phyloP scores from a whole-genome alignment of 495 filamentous ascomycete species.

The Annulohypoxylon maeteangense region DNA sequence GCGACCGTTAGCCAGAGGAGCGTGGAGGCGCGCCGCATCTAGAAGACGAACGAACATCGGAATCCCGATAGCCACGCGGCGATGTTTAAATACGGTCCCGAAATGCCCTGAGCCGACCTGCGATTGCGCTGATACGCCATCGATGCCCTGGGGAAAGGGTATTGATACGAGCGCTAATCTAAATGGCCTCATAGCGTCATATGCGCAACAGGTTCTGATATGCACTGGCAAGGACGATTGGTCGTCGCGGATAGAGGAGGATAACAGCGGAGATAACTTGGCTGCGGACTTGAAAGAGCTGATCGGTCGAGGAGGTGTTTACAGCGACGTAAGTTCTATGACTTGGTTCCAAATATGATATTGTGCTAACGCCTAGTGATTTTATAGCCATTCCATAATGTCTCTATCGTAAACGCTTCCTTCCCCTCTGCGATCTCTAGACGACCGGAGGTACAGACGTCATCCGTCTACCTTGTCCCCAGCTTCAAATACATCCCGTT shows the following conservation, averaged over 20 bases:
- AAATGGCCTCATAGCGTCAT: slow-evolving; percentile 79
- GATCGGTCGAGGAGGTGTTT: slow-evolving; percentile 71
- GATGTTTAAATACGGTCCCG: slow-evolving; percentile 62
- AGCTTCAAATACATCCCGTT: slow-evolving; percentile 79
- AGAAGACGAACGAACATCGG: background rate
- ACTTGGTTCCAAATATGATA: slow-evolving; percentile 8
- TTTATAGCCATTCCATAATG: slow-evolving; percentile 78
- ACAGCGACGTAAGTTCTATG: slow-evolving; percentile 71
- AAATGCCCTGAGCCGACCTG: slow-evolving; percentile 78
- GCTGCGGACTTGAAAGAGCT: slow-evolving; percentile 76
- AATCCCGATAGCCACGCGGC: slow-evolving; percentile 15
- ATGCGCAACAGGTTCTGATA: slow-evolving; percentile 83
- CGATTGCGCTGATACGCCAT: slow-evolving; percentile 71
- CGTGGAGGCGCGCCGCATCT: slow-evolving; percentile 28
- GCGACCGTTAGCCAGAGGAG: slow-evolving; percentile 33
- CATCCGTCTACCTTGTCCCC: slow-evolving; percentile 78
- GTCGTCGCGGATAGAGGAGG: slow-evolving; percentile 73
- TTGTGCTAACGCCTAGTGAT: slow-evolving; percentile 38
- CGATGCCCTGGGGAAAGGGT: slow-evolving; percentile 72
- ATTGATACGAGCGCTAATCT: slow-evolving; percentile 78
- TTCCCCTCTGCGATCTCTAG: slow-evolving; percentile 62
- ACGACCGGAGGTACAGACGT: slow-evolving; percentile 56
- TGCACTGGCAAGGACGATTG: slow-evolving; percentile 85
- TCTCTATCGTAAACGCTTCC: slow-evolving; percentile 77
- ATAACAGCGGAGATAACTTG: slow-evolving; percentile 66